Evolutionary conservation across 2,329 filamentous ascomycete genomes (phyloP).

Genomic region (Fusarium globosum): DNA sequence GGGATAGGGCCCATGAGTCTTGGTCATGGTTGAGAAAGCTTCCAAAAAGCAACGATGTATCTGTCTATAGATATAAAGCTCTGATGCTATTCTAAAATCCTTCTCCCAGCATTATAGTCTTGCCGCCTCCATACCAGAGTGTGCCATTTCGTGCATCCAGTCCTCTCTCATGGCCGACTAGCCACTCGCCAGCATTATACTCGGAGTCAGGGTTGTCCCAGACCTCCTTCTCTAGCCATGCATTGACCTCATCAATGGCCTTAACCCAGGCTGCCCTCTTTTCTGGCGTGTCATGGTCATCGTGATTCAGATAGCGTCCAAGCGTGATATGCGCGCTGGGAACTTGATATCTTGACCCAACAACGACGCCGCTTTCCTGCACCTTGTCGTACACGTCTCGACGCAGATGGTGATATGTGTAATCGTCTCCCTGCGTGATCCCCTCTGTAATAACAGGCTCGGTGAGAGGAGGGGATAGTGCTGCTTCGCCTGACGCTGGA

Average conservation of each 20-base stretch:
- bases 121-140: constrained; percentile 89
- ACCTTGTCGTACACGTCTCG: constrained; percentile 77
- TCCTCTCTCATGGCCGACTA: constrained; percentile 86
- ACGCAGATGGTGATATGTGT: constrained; percentile 91
- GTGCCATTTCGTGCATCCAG: constrained; percentile 79
- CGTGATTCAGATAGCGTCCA: constrained; percentile 77
- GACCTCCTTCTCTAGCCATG: constrained; percentile 75
- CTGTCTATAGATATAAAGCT: constrained; percentile 28
- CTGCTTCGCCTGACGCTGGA: constrained; percentile 75
- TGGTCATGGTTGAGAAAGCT: constrained; percentile 11
- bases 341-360: constrained; percentile 85
- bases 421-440: constrained; percentile 68
- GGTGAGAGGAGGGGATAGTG: constrained; percentile 52
- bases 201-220: constrained; percentile 68
- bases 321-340: constrained; percentile 92
- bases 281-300: constrained; percentile 69
- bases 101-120: constrained; percentile 72
- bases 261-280: constrained; percentile 74
- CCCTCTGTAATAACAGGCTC: constrained; percentile 50
- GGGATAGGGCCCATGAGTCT: background rate
- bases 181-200: constrained; percentile 77
- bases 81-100: constrained; percentile 60
- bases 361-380: constrained; percentile 70
- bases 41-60: constrained; percentile 12
- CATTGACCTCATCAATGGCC: constrained; percentile 80